Evolutionary conservation across 441 rosid genomes (phyloP), one percentile per base, ranked within the genome.

Genomic region (Gossypium schwendimanii): DNA sequence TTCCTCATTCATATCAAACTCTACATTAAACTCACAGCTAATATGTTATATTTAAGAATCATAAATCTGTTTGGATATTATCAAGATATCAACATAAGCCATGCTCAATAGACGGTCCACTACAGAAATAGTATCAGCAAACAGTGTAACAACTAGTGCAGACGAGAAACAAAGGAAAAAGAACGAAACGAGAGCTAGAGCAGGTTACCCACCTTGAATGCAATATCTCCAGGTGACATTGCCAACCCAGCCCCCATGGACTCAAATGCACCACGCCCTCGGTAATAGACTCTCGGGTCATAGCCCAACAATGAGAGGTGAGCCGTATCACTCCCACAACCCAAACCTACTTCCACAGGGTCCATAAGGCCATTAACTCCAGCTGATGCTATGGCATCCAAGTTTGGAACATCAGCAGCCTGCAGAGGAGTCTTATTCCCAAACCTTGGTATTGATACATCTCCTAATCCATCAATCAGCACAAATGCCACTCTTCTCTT

Each of bases 171-270:
- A 31, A 45, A 47, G 97, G 98, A 74, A 49, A 17, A 75, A 6
- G 0, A 50, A 50, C 6, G 8, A 5, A 50, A 57, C 0, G 28
- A 7, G 50, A 64, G 24, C 21, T 7, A 72, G 15, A 49, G 77
- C 17, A 41, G 52, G 57, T 47, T 50, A 21, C 52, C 21, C 10
- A 86, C 92, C 85, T 91, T 91, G 79, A 91, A 91, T 47, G 97
- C 97, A 77, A 91, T 87, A 81, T 91, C 91, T 14, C 97, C 97
- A 3, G 94, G 94, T 54, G 90, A 85, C 97, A 91, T 89, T 0
- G 94, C 97, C 84, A 91, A 79, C 33, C 97, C 97, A 28, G 98
- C 97, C 72, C 99, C 99, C 98, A 92, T 92, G 10, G 99, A 94
- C 80, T 94, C 98, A 59, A 92, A 92, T 0, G 97, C 97, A 36